phyloP scores from a whole-genome alignment of 805 yeast genomes.

The Zygotorulaspora sp. region DNA sequence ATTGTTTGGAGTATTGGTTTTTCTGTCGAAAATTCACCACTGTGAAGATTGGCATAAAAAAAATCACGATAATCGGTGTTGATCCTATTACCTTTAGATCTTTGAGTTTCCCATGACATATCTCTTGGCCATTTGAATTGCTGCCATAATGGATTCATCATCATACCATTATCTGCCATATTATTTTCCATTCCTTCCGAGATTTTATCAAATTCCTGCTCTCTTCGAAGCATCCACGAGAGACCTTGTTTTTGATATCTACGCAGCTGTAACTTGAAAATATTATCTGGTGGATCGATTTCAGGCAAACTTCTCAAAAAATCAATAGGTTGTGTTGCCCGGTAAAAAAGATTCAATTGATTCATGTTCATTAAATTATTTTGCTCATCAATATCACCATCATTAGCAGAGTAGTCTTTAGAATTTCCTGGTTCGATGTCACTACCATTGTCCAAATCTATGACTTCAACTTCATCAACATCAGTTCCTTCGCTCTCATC shows the following conservation, averaged over 20 bases:
- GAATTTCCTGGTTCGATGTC: constrained; percentile 17
- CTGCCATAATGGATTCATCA: constrained; percentile 85
- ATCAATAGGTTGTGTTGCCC: constrained; percentile 62
- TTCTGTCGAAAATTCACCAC: constrained; percentile 69
- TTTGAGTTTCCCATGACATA: constrained; percentile 37
- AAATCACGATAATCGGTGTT: constrained; percentile 14
- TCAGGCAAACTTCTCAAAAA: constrained; percentile 55
- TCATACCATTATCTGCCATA: constrained; percentile 45
- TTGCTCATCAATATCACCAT: constrained; percentile 21
- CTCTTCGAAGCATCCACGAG: constrained; percentile 85
- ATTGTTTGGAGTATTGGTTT: constrained; percentile 60
- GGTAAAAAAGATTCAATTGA: constrained; percentile 72
- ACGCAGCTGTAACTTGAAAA: constrained; percentile 56
- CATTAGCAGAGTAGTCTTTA: constrained; percentile 7
- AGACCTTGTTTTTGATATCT: constrained; percentile 81
- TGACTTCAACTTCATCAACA: constrained; percentile 28
- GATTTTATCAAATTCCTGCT: constrained; percentile 47
- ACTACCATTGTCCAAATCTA: constrained; percentile 38
- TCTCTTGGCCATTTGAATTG: constrained; percentile 69
- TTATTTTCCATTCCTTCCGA: constrained; percentile 26
- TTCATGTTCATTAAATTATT: constrained; percentile 53
- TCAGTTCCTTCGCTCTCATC: constrained; percentile 11
- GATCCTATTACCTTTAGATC: constrained; percentile 6
- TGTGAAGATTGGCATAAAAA: constrained; percentile 74
- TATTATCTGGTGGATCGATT: constrained; percentile 47